Conservation (phyloP, 768 basidiomycete species). For the Leccinum incarnatum region DNA sequence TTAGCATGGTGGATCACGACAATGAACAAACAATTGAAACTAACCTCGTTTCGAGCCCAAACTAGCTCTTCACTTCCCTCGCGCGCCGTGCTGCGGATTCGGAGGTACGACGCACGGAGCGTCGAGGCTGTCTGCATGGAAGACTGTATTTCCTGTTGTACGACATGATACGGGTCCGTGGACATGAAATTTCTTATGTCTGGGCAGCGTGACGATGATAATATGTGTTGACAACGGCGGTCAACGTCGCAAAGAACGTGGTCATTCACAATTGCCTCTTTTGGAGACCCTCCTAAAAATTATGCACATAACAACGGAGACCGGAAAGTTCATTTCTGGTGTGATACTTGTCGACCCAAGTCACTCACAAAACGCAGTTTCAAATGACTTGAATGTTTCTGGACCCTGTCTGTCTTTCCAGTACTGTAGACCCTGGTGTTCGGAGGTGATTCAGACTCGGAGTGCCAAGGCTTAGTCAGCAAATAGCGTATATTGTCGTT, state of each 20-base stretch:
- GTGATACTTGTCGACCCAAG: too few species aligned
- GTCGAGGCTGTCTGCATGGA: slow-evolving; percentile 71
- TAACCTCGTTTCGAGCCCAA: slow-evolving; percentile 78
- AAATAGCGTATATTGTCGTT: too few species aligned
- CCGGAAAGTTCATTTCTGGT: background rate
- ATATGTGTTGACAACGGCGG: background rate
- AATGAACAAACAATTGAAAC: background rate
- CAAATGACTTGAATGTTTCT: too few species aligned
- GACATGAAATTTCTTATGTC: slow-evolving; percentile 46
- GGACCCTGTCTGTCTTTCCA: too few species aligned
- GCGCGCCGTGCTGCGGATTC: slow-evolving; percentile 72
- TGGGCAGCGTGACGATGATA: background rate
- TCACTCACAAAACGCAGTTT: too few species aligned
- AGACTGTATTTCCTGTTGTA: slow-evolving; percentile 77
- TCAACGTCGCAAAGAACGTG: background rate
- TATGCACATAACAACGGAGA: too few species aligned
- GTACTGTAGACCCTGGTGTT: too few species aligned
- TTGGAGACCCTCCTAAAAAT: background rate
- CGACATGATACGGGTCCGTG: slow-evolving; percentile 83
- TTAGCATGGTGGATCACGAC: background rate
- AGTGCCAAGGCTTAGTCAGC: too few species aligned
- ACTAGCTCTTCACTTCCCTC: slow-evolving; percentile 77
- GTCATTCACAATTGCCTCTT: background rate
- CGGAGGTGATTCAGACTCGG: too few species aligned
- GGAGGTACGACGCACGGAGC: slow-evolving; percentile 70